Base-by-base conservation (phyloP, 179 eudicot genomes). In the Spergularia azorica region DNA sequence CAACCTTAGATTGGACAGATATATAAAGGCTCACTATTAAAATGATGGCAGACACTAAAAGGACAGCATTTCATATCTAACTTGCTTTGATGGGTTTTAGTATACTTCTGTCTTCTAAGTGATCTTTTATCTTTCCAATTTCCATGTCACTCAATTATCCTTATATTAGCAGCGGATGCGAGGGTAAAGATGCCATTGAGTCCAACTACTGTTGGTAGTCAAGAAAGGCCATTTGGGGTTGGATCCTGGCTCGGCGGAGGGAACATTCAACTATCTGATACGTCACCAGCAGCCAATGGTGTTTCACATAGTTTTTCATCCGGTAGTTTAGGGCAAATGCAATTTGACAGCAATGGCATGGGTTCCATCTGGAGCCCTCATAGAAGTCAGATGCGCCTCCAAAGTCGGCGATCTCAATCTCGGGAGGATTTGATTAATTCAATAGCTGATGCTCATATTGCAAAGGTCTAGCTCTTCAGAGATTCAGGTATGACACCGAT, bases 401-500 rank as follows among this genome's bases (percentile, higher is more conserved):
- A 96, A 80, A 96, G 99, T 78, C 83, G 99, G 75, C 86, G 96
- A 81, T 94, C 98, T 26, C 98, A 90, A 75, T 96, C 99, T 55
- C 89, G 99, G 67, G 98, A 96, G 76, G 99, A 96, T 62, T 97
- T 96, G 63, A 83, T 48, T 72, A 84, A 91, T 81, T 92, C 95
- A 21, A 63, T 93, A 54, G 87, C 93, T 58, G 97, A 95, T 54
- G 82, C 83, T 48, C 95, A 90, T 83, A 77, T 83, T 77, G 80
- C 57, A 46, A 92, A 88, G 81, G 78, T 81, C 76, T 92, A 87
- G 84, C 50, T 67, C 74, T 26, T 36, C 52, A 64, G 43, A 81
- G 71, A 76, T 79, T 66, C 69, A 46, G 87, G 87, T 84, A 84
- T 63, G 76, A 43, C 61, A 66, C 76, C 81, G 57, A 9, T 67